These are phyloP conservation scores for Termitomyces sp. DNA, from an alignment of 768 basidiomycete species.

Conservation along the genomic window DNA sequence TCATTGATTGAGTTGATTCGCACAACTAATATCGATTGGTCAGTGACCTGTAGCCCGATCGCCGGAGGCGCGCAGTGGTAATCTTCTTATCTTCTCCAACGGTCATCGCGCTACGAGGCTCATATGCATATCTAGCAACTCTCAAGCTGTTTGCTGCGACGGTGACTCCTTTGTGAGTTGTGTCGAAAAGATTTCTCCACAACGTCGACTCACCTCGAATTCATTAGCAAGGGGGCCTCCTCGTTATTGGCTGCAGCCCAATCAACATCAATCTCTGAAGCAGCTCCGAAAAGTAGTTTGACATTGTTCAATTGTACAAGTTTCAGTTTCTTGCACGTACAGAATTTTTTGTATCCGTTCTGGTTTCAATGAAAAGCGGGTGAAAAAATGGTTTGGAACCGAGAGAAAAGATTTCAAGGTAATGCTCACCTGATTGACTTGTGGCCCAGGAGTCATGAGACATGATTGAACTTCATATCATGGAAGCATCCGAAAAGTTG, in stretches of 20 bases:
- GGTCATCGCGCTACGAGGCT: not conserved
- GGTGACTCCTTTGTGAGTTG: conserved; percentile 14
- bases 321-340: not conserved
- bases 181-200: not conserved
- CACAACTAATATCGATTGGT: not conserved
- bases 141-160: conserved; percentile 16
- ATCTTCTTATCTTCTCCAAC: not conserved
- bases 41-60: conserved; percentile 12
- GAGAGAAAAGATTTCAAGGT: not conserved
- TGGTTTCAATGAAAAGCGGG: not conserved
- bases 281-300: not conserved
- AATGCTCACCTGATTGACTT: too few relatives aligned
- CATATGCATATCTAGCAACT: conserved; percentile 1
- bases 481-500: too few relatives aligned
- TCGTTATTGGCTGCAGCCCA: conserved; percentile 14
- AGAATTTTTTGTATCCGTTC: not conserved
- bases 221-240: conserved; percentile 8
- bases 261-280: conserved; percentile 13
- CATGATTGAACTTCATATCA: too few relatives aligned
- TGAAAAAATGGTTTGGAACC: not conserved
- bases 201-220: not conserved
- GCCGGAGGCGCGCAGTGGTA: conserved; percentile 6
- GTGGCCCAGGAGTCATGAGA: too few relatives aligned
- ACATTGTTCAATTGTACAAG: not conserved
- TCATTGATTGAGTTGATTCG: not conserved